These are phyloP conservation scores for Peterozyma toletana DNA, from an alignment of 805 yeast genomes.

Conservation along the genomic window DNA sequence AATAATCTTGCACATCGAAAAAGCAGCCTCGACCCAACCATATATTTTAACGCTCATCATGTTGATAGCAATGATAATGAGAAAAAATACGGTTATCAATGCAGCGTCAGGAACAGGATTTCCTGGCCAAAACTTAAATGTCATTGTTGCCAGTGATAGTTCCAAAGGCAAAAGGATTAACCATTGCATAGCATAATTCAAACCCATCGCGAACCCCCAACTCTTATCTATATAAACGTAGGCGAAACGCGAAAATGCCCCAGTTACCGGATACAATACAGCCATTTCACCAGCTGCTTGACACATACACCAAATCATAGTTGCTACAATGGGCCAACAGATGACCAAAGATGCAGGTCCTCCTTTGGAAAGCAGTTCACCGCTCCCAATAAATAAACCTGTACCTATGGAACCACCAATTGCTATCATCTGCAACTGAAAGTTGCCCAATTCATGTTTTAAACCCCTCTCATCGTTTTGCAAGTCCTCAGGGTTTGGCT, in stretches of 20 bases:
- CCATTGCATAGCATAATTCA: conserved; percentile 50
- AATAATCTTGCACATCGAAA: conserved; percentile 39
- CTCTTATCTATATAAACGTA: conserved; percentile 53
- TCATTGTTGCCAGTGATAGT: conserved; percentile 45
- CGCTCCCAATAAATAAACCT: conserved; percentile 63
- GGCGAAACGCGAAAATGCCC: conserved; percentile 58
- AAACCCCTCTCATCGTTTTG: too few relatives aligned
- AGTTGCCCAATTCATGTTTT: conserved; percentile 17
- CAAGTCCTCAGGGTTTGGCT: too few relatives aligned
- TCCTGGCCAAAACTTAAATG: conserved; percentile 41
- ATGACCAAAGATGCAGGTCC: conserved; percentile 62
- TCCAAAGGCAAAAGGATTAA: conserved; percentile 43
- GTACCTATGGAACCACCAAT: conserved; percentile 66
- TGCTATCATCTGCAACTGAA: conserved; percentile 58
- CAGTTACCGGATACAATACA: conserved; percentile 54
- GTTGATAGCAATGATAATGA: conserved; percentile 39
- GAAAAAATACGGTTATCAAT: conserved; percentile 43
- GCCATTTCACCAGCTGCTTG: conserved; percentile 58
- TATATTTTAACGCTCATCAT: conserved; percentile 48
- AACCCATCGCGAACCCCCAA: conserved; percentile 57
- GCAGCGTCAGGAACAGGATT: conserved; percentile 33
- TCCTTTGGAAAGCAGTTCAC: conserved; percentile 47
- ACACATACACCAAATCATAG: conserved; percentile 50
- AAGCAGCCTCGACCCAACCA: conserved; percentile 46
- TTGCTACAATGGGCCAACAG: conserved; percentile 46